phyloP scores from a whole-genome alignment of 2,329 filamentous ascomycete species.

The Apiospora kogelbergensis region DNA sequence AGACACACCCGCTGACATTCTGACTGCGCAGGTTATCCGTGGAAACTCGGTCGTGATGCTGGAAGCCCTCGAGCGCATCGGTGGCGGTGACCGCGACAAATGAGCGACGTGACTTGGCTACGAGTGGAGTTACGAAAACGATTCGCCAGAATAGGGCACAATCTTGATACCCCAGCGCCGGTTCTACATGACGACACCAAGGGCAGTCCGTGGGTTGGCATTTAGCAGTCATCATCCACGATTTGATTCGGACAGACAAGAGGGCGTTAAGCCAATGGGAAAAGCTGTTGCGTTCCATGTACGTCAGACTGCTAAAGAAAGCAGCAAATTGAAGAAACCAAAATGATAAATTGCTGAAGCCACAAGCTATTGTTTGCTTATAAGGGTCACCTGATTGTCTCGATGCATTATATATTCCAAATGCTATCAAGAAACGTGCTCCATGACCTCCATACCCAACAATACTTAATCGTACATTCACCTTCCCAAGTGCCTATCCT shows the following conservation, averaged over 20 bases:
- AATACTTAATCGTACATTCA: not conserved
- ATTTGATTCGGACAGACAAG: not conserved
- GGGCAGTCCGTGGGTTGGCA: not conserved
- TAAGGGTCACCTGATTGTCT: not conserved
- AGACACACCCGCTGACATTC: not conserved
- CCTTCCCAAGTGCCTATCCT: not conserved
- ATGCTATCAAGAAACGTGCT: no score
- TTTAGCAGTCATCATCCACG: not conserved
- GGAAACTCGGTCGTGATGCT: conserved; percentile 99
- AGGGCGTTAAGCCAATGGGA: not conserved
- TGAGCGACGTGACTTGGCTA: conserved; percentile 15
- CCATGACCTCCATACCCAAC: no score
- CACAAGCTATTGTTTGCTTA: not conserved
- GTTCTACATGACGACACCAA: not conserved
- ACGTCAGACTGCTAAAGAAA: not conserved
- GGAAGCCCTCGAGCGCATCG: conserved; percentile 73
- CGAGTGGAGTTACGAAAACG: not conserved
- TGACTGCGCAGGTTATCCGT: conserved; percentile 71
- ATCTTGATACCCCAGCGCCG: conserved; percentile 2
- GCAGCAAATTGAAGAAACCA: not conserved
- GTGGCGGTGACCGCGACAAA: conserved; percentile 54
- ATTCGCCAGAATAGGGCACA: not conserved
- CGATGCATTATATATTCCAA: not conserved
- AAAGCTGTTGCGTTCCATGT: not conserved
- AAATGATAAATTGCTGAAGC: not conserved